Evolutionary conservation across 2,329 filamentous ascomycete genomes (phyloP).

Genomic region (Cryoendolithus antarcticus): DNA sequence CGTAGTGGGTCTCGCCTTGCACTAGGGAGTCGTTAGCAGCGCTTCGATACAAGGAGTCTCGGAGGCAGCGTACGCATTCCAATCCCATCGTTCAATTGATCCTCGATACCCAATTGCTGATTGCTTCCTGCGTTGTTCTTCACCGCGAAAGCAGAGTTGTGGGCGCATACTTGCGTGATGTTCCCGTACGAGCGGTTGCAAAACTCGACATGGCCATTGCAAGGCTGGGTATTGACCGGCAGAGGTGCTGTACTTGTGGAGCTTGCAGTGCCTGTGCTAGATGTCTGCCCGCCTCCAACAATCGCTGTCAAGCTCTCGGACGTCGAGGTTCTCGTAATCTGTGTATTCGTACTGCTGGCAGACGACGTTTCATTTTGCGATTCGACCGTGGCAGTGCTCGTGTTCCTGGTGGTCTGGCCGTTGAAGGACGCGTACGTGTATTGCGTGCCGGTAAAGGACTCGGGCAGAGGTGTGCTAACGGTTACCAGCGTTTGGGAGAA

Average conservation of each 20-base stretch:
- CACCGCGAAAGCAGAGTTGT: slow-evolving; percentile 70
- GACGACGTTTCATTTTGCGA: slow-evolving; percentile 17
- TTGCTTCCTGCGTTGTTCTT: slow-evolving; percentile 63
- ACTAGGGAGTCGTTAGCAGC: slow-evolving; percentile 27
- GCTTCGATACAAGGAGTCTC: background rate
- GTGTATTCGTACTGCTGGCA: slow-evolving; percentile 12
- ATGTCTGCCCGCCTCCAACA: slow-evolving; percentile 3
- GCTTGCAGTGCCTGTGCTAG: slow-evolving; percentile 15
- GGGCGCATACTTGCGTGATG: slow-evolving; percentile 63
- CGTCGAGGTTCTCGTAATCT: slow-evolving; percentile 8
- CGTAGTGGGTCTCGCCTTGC: slow-evolving; percentile 46
- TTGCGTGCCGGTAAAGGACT: slow-evolving; percentile 14
- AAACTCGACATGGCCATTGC: slow-evolving; percentile 62
- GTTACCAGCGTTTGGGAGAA: no score
- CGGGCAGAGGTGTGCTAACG: no score
- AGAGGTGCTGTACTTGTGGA: slow-evolving; percentile 15
- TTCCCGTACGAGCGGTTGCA: slow-evolving; percentile 69
- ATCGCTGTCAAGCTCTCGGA: slow-evolving; percentile 4
- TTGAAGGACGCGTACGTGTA: slow-evolving; percentile 17
- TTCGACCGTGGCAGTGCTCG: slow-evolving; percentile 28
- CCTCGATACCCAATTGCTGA: slow-evolving; percentile 53
- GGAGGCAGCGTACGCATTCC: slow-evolving; percentile 39
- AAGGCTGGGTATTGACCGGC: slow-evolving; percentile 62
- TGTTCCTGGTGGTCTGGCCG: slow-evolving; percentile 13
- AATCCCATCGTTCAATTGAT: slow-evolving; percentile 67